phyloP scores from a whole-genome alignment of 1,284 basidiomycete species.

The Golubevia sp. region DNA sequence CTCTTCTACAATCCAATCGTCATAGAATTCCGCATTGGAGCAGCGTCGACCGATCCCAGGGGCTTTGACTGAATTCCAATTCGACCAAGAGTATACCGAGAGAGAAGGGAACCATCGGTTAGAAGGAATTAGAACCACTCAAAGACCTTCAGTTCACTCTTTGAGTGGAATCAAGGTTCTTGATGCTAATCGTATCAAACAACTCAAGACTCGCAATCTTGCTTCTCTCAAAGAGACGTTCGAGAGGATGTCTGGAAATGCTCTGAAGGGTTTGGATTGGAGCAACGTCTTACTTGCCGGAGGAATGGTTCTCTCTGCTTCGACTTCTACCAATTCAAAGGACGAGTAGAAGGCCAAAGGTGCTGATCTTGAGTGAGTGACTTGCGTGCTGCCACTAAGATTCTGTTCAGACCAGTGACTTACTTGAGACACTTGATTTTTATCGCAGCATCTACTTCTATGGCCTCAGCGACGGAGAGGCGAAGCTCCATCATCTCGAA shows the following conservation, averaged over 20 bases:
- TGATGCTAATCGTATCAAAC: too few species aligned
- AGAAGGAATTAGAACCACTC: too few species aligned
- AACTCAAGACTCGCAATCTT: neutral
- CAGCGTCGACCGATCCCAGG: too few species aligned
- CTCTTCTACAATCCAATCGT: too few species aligned
- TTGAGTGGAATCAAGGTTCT: too few species aligned
- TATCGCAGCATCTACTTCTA: slow-evolving; percentile 4
- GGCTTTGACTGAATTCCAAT: too few species aligned
- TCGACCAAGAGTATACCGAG: too few species aligned
- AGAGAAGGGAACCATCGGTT: too few species aligned
- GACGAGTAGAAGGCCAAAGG: neutral
- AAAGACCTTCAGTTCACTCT: too few species aligned
- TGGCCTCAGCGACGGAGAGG: neutral
- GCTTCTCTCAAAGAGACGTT: neutral
- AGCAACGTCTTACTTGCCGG: slow-evolving; percentile 1
- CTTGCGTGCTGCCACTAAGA: neutral
- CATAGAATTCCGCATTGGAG: too few species aligned
- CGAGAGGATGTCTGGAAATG: neutral
- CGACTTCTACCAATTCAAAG: slow-evolving; percentile 1
- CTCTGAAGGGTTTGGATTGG: slow-evolving; percentile 6
- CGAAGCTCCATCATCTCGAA: slow-evolving; percentile 6
- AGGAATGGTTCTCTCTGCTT: slow-evolving; percentile 1
- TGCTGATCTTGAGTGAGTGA: slow-evolving; percentile 7
- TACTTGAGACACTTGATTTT: neutral
- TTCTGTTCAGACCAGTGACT: neutral